Percentiles rank a stretch among this genome's conserved stretches.
phyloP scores from a whole-genome alignment of 2,329 filamentous ascomycete species.

The Venturia carpophila region DNA sequence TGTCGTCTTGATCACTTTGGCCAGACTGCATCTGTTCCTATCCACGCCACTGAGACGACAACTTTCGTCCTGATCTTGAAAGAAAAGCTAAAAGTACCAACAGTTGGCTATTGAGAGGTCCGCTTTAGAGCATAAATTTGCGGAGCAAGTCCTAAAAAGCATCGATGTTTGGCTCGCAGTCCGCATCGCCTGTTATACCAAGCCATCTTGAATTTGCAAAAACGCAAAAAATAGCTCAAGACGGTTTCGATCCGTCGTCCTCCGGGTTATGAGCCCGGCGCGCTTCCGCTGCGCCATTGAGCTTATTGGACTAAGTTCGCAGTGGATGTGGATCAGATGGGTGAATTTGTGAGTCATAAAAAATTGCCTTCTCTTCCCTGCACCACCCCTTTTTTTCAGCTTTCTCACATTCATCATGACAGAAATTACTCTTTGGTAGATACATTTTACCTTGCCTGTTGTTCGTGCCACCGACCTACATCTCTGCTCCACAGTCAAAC shows the following conservation, averaged over 20 bases:
- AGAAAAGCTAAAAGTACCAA: too few relatives aligned
- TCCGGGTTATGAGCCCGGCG: constrained; percentile 17
- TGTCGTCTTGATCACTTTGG: too few relatives aligned
- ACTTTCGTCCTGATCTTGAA: too few relatives aligned
- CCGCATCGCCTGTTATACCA: neutral
- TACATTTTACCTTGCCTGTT: too few relatives aligned
- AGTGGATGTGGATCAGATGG: neutral
- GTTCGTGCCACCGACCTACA: too few relatives aligned
- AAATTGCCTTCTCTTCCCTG: neutral
- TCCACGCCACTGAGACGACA: too few relatives aligned
- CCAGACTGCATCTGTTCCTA: too few relatives aligned
- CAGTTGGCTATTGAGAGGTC: too few relatives aligned
- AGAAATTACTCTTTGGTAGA: too few relatives aligned
- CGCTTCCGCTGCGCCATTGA: constrained; percentile 21
- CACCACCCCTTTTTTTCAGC: neutral
- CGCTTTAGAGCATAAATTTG: too few relatives aligned
- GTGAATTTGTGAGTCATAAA: neutral
- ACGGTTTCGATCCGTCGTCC: constrained; percentile 15
- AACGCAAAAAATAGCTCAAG: constrained; percentile 18
- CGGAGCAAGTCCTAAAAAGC: neutral
- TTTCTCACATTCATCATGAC: too few relatives aligned
- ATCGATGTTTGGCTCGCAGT: neutral
- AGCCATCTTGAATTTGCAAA: neutral
- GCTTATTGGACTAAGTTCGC: neutral
- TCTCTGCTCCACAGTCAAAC: too few relatives aligned